These are phyloP conservation scores for Solioccasus polychromus DNA, from an alignment of 768 basidiomycete genomes.

Conservation along the genomic window DNA sequence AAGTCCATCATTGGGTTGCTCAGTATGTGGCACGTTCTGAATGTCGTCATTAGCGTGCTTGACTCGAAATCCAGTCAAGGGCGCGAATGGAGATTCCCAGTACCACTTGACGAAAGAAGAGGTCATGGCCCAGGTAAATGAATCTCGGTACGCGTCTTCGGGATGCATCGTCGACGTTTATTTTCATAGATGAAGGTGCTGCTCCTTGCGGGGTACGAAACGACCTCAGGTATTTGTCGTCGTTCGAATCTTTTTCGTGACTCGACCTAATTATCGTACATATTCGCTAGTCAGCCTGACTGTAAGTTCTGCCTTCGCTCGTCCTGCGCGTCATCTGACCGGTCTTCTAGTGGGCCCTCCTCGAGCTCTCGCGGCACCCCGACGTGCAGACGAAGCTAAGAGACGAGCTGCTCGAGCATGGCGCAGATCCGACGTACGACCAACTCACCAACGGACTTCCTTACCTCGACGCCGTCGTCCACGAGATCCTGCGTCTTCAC, in stretches of 20 bases:
- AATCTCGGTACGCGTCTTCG: background rate
- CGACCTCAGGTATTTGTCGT: background rate
- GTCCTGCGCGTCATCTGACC: background rate
- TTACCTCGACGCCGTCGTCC: conserved; percentile 33
- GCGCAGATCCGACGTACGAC: background rate
- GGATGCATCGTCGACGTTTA: conserved; percentile 16
- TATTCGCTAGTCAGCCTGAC: background rate
- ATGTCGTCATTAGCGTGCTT: background rate
- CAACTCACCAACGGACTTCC: background rate
- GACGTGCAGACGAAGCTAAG: background rate
- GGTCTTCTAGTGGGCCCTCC: background rate
- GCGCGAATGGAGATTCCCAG: background rate
- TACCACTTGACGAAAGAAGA: background rate
- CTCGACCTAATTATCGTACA: background rate
- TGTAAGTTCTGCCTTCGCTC: background rate
- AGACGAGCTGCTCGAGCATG: background rate
- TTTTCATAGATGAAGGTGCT: conserved; percentile 9
- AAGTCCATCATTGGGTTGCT: background rate
- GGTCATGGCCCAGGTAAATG: background rate
- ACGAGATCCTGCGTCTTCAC: conserved; percentile 26
- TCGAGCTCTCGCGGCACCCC: background rate
- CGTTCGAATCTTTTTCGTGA: background rate
- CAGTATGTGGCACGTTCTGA: background rate
- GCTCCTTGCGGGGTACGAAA: background rate
- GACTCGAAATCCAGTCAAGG: background rate